Base-by-base conservation (phyloP, 257 asterid genomes). In the Paulownia fortunei region DNA sequence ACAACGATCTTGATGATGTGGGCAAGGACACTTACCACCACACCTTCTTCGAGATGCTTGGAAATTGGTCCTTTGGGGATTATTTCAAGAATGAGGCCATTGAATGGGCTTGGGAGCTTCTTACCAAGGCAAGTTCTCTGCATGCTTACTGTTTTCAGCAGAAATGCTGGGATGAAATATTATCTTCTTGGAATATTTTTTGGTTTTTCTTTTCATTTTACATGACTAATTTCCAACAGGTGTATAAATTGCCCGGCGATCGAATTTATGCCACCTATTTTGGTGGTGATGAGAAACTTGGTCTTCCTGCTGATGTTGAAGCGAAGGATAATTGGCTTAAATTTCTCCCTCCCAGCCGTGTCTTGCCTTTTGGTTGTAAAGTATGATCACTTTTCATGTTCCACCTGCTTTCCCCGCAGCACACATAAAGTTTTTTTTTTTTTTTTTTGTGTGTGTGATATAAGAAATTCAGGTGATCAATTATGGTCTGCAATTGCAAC, bases 21-120 rank as follows among this genome's bases (percentile, higher is more conserved):
- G 98, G 99, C 49, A 96, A 96, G 92, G 99, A 96, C 65, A 96
- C 99, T 64, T 96, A 96, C 73, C 99, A 96, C 86, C 99, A 96
- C 52, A 96, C 99, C 26, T 96, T 96, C 85, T 96, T 96, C 65
- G 99, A 96, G 89, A 96, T 96, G 99, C 94, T 96, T 68, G 99
- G 99, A 11, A 96, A 96, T 79, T 93, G 99, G 99, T 92, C 98
- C 0, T 96, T 96, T 76, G 98, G 97, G 15, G 96, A 96, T 78
- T 96, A 96, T 79, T 96, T 96, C 80, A 96, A 96, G 87, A 80
- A 78, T 6, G 95, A 92, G 81, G 99, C 98, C 24, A 96, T 96
- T 72, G 84, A 78, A 60, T 93, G 92, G 96, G 98, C 98, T 1
- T 96, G 97, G 97, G 98, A 96, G 88, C 97, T 96, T 70, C 95